Conservation (phyloP, 257 asterid genomes). For the Thymus quinquecostatus region DNA sequence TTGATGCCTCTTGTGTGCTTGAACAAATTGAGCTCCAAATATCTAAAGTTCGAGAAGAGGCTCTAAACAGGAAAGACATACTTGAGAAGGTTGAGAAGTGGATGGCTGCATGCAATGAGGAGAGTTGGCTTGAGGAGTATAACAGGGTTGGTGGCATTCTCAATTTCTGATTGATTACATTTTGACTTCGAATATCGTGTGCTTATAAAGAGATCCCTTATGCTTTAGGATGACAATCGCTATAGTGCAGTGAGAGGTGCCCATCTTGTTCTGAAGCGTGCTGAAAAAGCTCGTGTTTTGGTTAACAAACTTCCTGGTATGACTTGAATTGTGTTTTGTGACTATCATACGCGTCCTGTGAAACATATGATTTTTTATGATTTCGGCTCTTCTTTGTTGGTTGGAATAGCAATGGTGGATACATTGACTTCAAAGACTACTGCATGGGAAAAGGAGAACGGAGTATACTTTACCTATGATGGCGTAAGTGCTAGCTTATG, state of each 20-base stretch:
- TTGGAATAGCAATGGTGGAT: slow-evolving; percentile 81
- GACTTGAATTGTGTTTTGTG: slow-evolving; percentile 15
- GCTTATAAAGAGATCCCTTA: slow-evolving; percentile 28
- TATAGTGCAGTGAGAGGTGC: slow-evolving; percentile 98
- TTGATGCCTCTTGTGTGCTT: slow-evolving; percentile 80
- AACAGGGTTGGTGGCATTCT: slow-evolving; percentile 63
- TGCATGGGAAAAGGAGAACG: slow-evolving; percentile 92
- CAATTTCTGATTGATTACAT: slow-evolving; percentile 22
- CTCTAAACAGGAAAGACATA: slow-evolving; percentile 86
- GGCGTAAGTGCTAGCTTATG: slow-evolving; percentile 60
- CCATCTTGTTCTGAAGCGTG: slow-evolving; percentile 92
- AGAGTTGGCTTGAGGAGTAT: slow-evolving; percentile 99
- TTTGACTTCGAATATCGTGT: slow-evolving; percentile 21
- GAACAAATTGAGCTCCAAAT: slow-evolving; percentile 93
- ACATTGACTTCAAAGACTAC: slow-evolving; percentile 74
- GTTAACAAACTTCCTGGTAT: slow-evolving; percentile 95
- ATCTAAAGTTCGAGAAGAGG: slow-evolving; percentile 85
- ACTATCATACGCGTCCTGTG: slow-evolving; percentile 3
- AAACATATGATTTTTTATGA: slow-evolving; percentile 6
- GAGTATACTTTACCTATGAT: slow-evolving; percentile 75
- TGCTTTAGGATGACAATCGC: slow-evolving; percentile 83
- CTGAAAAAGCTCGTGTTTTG: slow-evolving; percentile 94
- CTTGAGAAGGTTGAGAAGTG: slow-evolving; percentile 98
- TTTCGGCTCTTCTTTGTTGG: slow-evolving; percentile 11
- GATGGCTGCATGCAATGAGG: slow-evolving; percentile 94